Evolutionary conservation across 2,329 filamentous ascomycete genomes (phyloP), one percentile per base, ranked within the genome.

Genomic region (Seiridium unicorne): DNA sequence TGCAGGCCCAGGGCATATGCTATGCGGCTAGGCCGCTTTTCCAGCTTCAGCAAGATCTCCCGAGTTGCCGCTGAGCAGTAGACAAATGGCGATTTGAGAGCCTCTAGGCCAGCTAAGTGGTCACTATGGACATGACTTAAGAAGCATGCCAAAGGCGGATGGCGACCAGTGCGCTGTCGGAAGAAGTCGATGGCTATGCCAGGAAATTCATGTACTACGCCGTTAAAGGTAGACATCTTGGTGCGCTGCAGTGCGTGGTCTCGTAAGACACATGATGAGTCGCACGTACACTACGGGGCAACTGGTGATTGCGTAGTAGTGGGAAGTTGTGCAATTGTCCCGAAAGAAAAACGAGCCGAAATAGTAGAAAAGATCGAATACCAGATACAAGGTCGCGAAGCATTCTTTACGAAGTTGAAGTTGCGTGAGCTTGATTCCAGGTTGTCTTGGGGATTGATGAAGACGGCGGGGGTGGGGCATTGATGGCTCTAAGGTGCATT

Each of bases 121-220:
- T 97, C 93, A 64, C 90, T 96, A 71, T 97, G 94, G 2, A 96
- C 87, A 82, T 98, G 94, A 73, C 91, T 96, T 34, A 98, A 81
- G 70, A 98, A 97, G 72, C 90, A 95, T 13, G 91, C 93, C 59
- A 95, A 75, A 0, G 92, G 90, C 3, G 89, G 83, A 13, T 76
- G 81, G 13, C 75, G 74, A 5, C 78, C 78, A 3, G 79, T 76
- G 51, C 81, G 79, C 13, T 76, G 77, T 32, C 91, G 85, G 68
- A 97, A 97, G 77, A 88, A 92, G 74, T 97, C 93, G 64, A 97
- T 89, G 91, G 59, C 8, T 61, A 96, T 93, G 46, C 88, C 84
- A 3, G 91, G 91, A 66, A 96, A 96, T 70, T 96, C 92, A 75
- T 79, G 74, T 60, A 93, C 78, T 42, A 88, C 74, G 55, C 90